phyloP scores from a whole-genome alignment of 345 rosid genomes.

The Ceriops decandra region DNA sequence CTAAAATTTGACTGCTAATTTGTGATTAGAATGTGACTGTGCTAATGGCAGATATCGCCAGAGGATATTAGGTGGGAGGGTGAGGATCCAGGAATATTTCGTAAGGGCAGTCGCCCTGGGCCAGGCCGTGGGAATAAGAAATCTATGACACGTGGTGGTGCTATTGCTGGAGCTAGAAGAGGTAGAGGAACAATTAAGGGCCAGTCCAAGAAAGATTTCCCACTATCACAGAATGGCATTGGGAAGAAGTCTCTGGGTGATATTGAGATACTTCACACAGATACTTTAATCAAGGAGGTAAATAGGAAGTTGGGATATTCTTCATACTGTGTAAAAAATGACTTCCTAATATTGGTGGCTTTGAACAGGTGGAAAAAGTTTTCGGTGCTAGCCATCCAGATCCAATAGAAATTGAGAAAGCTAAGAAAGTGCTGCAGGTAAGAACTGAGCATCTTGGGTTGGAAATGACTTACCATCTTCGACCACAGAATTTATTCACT shows the following conservation, averaged over 20 bases:
- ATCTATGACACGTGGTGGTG: conserved; percentile 65
- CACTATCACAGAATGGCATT: conserved; percentile 60
- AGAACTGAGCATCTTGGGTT: conserved; percentile 15
- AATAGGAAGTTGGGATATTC: neutral
- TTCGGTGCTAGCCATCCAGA: conserved; percentile 63
- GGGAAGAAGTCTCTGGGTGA: conserved; percentile 80
- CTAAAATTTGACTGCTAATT: neutral
- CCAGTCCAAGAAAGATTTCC: conserved; percentile 48
- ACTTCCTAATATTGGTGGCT: conserved; percentile 3
- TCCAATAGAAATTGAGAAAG: conserved; percentile 71
- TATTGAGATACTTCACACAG: conserved; percentile 89
- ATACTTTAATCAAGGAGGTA: conserved; percentile 87
- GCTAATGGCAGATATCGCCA: conserved; percentile 64
- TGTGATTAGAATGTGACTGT: neutral
- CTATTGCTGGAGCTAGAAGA: conserved; percentile 52
- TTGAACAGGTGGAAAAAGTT: conserved; percentile 77
- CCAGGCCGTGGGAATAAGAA: conserved; percentile 74
- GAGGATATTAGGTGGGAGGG: conserved; percentile 91
- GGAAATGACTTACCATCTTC: neutral
- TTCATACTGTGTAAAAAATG: neutral
- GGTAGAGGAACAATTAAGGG: conserved; percentile 66
- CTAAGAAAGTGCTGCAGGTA: conserved; percentile 81
- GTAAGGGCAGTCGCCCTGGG: conserved; percentile 73
- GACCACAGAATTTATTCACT: conserved; percentile 8
- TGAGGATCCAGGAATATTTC: conserved; percentile 64